Evolutionary conservation across 2,329 filamentous ascomycete genomes (phyloP).

Genomic region (Penicillium capsulatum): DNA sequence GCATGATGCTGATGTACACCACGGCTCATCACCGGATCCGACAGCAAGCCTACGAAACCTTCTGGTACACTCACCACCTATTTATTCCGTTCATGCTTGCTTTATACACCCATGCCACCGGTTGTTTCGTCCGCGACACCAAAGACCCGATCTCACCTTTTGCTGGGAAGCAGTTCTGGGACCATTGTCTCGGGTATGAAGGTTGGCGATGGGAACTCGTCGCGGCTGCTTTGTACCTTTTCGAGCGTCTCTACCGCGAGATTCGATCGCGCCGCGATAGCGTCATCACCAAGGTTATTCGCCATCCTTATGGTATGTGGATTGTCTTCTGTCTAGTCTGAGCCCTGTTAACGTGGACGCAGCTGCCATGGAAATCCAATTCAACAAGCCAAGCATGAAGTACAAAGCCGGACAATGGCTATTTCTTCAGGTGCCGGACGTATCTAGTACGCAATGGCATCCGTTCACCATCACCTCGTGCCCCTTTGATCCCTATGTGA

Average conservation of each 20-base stretch:
- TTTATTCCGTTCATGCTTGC: slow-evolving; percentile 92
- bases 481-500: slow-evolving; percentile 91
- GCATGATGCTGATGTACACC: slow-evolving; percentile 98
- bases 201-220: slow-evolving; percentile 96
- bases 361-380: slow-evolving; percentile 97
- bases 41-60: slow-evolving; percentile 95
- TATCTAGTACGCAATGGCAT: slow-evolving; percentile 92
- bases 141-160: slow-evolving; percentile 72
- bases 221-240: slow-evolving; percentile 77
- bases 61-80: slow-evolving; percentile 99
- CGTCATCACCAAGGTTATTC: slow-evolving; percentile 87
- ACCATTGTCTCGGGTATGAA: slow-evolving; percentile 88
- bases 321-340: neutral
- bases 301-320: slow-evolving; percentile 80
- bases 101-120: slow-evolving; percentile 91
- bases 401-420: slow-evolving; percentile 99
- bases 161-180: slow-evolving; percentile 76
- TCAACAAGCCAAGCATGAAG: slow-evolving; percentile 90
- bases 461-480: slow-evolving; percentile 99
- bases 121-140: slow-evolving; percentile 91
- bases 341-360: slow-evolving; percentile 27
- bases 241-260: slow-evolving; percentile 87
- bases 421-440: slow-evolving; percentile 85
- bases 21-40: slow-evolving; percentile 89
- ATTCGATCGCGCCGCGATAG: slow-evolving; percentile 78